Base-by-base conservation (phyloP, 208 protist species). In the Angomonas ambiguus region DNA sequence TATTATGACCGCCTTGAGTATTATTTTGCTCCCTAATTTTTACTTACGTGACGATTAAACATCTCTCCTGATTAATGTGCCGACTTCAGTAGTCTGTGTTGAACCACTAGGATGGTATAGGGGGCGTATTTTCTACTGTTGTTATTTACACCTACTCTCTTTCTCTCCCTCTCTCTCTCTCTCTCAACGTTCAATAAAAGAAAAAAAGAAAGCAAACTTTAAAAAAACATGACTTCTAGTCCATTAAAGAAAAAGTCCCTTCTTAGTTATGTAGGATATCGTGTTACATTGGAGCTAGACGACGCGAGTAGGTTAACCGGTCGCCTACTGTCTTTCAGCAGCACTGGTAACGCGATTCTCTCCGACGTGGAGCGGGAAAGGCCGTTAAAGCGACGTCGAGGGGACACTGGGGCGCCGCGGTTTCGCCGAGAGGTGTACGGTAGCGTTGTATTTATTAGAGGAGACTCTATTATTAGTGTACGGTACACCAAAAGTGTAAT, bases 391-490 rank as follows among this genome's bases (percentile, higher is more conserved):
- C 80, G 78, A 2, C 63, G 53, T 20, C 67, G 69, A 13, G 49
- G 51, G 58, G 71, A 25, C 42, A 66, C 33, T 53, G 16, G 64
- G 45, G 67, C 1, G 49, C 75, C 45, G 51, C 57, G n/a, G 57
- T 63, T 18, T 45, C 79, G 18, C 68, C 79, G 67, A 1, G 82
- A 89, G 76, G 89, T 78, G 67, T 95, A 92, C 67, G 60, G 73
- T 8, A 69, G 71, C 1, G 82, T 92, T 1, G 31, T 95, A 4
- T 93, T 95, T 79, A 76, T 95, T 20, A 84, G 87, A 2, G 87
- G 85, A 8, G 68, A 71, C 69, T 84, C 76, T 55, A 70, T 95
- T 28, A 56, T 82, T 18, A 63, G 76, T 2, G 68, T 95, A 18
- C 58, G 76, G 5, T 84, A 90, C 76, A 79, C 80, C 45, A 85